phyloP scores from a whole-genome alignment of 1,284 basidiomycete genomes.

The Cutaneotrichosporon mucoides region DNA sequence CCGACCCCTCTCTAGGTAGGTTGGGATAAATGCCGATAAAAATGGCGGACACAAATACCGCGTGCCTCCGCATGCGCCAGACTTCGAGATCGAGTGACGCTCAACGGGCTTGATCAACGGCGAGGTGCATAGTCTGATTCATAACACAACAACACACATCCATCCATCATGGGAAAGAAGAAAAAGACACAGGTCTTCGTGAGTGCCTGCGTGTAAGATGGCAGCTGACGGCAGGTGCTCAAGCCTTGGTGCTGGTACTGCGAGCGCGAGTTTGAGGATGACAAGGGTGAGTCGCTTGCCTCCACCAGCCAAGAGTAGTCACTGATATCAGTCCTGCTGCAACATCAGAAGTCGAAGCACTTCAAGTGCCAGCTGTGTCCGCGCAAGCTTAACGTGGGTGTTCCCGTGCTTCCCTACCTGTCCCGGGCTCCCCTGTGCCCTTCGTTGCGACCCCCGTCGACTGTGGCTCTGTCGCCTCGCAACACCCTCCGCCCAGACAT shows the following conservation, averaged over 20 bases:
- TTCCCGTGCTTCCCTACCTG: no score
- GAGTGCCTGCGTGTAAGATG: no score
- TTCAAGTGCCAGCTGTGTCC: slow-evolving; percentile 98
- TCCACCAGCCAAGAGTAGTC: background rate
- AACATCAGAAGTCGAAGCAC: slow-evolving; percentile 99
- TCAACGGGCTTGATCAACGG: no score
- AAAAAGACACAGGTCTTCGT: slow-evolving; percentile 48
- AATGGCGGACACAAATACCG: background rate
- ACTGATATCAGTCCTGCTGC: slow-evolving; percentile 72
- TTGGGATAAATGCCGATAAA: slow-evolving; percentile 16
- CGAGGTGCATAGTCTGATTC: background rate
- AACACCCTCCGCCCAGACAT: no score
- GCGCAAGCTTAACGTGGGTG: slow-evolving; percentile 68
- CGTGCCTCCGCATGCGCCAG: no score
- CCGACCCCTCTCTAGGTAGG: background rate
- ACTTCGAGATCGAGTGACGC: no score
- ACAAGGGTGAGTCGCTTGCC: slow-evolving; percentile 64
- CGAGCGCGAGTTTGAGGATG: slow-evolving; percentile 97
- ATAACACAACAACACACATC: slow-evolving; percentile 1
- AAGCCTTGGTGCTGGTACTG: slow-evolving; percentile 99
- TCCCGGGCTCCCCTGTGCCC: no score
- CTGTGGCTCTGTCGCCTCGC: no score
- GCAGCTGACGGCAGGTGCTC: slow-evolving; percentile 60
- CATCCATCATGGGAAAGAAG: slow-evolving; percentile 47
- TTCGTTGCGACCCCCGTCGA: no score